Conservation (phyloP, 2,329 filamentous ascomycete genomes). For the Ophiostoma angusticollis region DNA sequence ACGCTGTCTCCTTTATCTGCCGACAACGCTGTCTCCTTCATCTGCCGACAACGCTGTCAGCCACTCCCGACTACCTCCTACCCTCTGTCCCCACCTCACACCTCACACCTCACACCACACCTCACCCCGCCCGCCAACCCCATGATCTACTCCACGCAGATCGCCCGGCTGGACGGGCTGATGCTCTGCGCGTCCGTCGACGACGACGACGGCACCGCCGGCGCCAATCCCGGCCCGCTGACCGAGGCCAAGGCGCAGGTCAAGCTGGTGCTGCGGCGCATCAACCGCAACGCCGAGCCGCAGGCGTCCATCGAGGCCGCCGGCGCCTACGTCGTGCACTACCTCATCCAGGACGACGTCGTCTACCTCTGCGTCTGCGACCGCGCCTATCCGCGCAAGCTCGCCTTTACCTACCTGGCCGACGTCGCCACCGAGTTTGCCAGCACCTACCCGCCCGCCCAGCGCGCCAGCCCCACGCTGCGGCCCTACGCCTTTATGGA, state of each 20-base stretch:
- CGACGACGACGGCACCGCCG: conserved; percentile 63
- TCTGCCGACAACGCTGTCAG: too few relatives aligned
- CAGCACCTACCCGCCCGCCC: conserved; percentile 61
- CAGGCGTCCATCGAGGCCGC: conserved; percentile 81
- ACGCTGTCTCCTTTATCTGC: too few relatives aligned
- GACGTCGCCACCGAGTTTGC: conserved; percentile 87
- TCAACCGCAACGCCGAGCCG: conserved; percentile 78
- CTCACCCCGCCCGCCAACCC: conserved; percentile 13
- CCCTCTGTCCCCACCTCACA: too few relatives aligned
- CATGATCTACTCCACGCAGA: conserved; percentile 93
- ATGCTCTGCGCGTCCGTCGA: conserved; percentile 93
- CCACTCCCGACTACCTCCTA: too few relatives aligned
- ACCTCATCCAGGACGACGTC: conserved; percentile 67
- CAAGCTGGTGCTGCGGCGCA: conserved; percentile 76
- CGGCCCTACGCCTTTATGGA: conserved; percentile 95
- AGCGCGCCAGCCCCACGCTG: conserved; percentile 61
- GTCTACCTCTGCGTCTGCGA: conserved; percentile 93
- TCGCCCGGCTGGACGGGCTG: conserved; percentile 85
- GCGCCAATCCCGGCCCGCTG: conserved; percentile 63
- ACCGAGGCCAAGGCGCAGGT: conserved; percentile 81
- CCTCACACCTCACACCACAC: too few relatives aligned
- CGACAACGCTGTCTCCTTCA: too few relatives aligned
- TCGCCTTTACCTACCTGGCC: conserved; percentile 94
- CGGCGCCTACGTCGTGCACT: conserved; percentile 67
- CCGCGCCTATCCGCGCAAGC: conserved; percentile 87